These are phyloP conservation scores for Chytridiales sp. DNA, from an alignment of 371 early-diverging fungal genomes.

Conservation along the genomic window DNA sequence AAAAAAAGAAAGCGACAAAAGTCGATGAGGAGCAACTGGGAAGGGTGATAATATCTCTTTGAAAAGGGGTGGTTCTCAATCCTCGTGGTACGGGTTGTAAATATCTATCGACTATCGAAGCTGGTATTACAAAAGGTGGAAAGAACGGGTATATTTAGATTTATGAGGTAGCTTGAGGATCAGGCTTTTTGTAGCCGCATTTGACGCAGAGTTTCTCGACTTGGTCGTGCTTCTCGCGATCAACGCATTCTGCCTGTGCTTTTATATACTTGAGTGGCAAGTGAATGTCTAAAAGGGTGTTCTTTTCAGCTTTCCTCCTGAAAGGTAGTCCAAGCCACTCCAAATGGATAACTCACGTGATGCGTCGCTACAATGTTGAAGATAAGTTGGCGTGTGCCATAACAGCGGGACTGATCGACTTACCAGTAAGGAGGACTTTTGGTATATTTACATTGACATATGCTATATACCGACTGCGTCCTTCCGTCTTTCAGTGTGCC, in stretches of 20 bases:
- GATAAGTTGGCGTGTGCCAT: too few species aligned
- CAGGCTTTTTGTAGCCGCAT: conserved; percentile 37
- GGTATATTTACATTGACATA: conserved; percentile 41
- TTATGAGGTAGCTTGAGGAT: too few species aligned
- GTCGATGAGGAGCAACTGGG: too few species aligned
- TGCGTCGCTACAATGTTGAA: too few species aligned
- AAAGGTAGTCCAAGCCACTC: background rate
- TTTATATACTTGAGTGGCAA: conserved; percentile 30
- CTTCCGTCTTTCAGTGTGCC: conserved; percentile 24
- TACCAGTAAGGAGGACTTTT: conserved; percentile 33
- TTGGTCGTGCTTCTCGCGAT: conserved; percentile 28
- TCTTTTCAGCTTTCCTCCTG: background rate
- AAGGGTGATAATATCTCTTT: too few species aligned
- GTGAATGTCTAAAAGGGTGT: conserved; percentile 18
- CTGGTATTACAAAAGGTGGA: too few species aligned
- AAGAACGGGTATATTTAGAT: too few species aligned
- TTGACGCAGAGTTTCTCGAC: conserved; percentile 30
- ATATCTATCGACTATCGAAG: too few species aligned
- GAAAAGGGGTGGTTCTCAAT: too few species aligned
- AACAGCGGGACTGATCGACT: too few species aligned
- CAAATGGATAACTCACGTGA: conserved; percentile 23
- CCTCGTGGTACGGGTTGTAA: too few species aligned
- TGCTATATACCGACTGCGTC: conserved; percentile 26
- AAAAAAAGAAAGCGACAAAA: too few species aligned
- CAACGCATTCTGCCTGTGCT: conserved; percentile 21